Evolutionary conservation across 805 yeast genomes (phyloP).

Genomic region (Scheffersomyces lignosus): DNA sequence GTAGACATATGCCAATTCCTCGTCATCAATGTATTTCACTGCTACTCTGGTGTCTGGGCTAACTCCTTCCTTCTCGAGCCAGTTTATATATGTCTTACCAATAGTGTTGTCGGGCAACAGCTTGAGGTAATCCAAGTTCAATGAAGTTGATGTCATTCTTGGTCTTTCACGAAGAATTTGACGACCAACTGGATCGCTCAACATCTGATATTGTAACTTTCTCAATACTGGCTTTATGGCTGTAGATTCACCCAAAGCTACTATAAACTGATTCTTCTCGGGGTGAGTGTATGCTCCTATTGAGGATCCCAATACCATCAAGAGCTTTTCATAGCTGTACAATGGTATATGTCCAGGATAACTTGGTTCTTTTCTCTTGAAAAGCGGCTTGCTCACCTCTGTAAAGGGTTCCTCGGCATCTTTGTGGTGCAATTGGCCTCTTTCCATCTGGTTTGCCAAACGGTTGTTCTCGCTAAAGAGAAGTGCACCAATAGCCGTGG

Average conservation of each 20-base stretch:
- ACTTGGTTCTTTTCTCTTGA: slow-evolving; percentile 42
- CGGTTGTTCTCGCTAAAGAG: slow-evolving; percentile 45
- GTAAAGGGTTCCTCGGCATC: slow-evolving; percentile 14
- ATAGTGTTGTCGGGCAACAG: slow-evolving; percentile 65
- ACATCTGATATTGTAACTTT: slow-evolving; percentile 68
- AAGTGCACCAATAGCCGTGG: slow-evolving; percentile 26
- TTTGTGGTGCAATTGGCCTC: slow-evolving; percentile 45
- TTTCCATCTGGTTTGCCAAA: slow-evolving; percentile 62
- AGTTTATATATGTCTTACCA: slow-evolving; percentile 75
- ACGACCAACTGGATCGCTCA: slow-evolving; percentile 73
- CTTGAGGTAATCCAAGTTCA: slow-evolving; percentile 62
- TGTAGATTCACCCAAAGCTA: slow-evolving; percentile 87
- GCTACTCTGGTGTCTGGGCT: slow-evolving; percentile 92
- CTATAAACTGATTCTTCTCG: slow-evolving; percentile 71
- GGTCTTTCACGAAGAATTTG: slow-evolving; percentile 78
- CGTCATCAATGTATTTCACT: slow-evolving; percentile 84
- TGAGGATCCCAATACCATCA: slow-evolving; percentile 72
- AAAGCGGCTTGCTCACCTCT: slow-evolving; percentile 26
- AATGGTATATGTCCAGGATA: slow-evolving; percentile 84
- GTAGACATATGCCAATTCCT: slow-evolving; percentile 87
- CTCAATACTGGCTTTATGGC: slow-evolving; percentile 70
- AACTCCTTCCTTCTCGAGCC: slow-evolving; percentile 86
- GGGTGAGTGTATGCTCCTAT: slow-evolving; percentile 77
- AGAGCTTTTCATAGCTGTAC: slow-evolving; percentile 55
- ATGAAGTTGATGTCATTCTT: slow-evolving; percentile 69